These are phyloP conservation scores for Hymenoscyphus albidus DNA, from an alignment of 2,329 filamentous ascomycete species.

Conservation along the genomic window DNA sequence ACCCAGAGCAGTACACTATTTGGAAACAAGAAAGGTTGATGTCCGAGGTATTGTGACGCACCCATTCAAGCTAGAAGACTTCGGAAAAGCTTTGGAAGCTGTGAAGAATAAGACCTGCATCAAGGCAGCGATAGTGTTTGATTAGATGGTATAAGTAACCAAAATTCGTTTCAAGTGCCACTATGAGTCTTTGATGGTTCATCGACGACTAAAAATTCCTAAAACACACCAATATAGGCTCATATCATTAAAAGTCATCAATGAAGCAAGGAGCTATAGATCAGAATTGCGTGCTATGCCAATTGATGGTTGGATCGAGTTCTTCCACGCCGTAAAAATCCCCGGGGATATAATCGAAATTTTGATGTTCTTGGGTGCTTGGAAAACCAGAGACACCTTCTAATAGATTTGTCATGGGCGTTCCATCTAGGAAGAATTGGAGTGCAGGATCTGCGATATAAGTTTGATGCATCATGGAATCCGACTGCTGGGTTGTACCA, in stretches of 20 bases:
- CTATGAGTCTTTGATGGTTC: neutral
- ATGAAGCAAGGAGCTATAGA: neutral
- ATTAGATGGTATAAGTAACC: constrained; percentile 11
- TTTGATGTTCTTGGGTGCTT: constrained; percentile 20
- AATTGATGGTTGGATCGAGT: constrained; percentile 17
- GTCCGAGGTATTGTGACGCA: constrained; percentile 19
- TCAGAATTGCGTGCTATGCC: constrained; percentile 13
- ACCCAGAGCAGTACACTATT: constrained; percentile 19
- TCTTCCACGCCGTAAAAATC: constrained; percentile 19
- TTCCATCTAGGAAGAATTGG: constrained; percentile 17
- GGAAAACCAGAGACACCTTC: constrained; percentile 19
- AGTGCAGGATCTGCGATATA: constrained; percentile 16
- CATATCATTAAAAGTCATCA: neutral
- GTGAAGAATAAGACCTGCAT: constrained; percentile 21
- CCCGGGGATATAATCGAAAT: constrained; percentile 20
- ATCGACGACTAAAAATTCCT: neutral
- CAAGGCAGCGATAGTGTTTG: constrained; percentile 20
- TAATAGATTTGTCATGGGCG: constrained; percentile 14
- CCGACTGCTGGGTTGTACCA: neutral
- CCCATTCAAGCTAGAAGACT: constrained; percentile 19
- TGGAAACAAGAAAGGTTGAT: constrained; percentile 21
- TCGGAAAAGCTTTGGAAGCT: constrained; percentile 18
- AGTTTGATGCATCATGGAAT: constrained; percentile 10
- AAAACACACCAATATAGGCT: neutral
- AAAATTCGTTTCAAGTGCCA: neutral